phyloP scores from a whole-genome alignment of 306 rosid species.

The Sesbania bispinosa region DNA sequence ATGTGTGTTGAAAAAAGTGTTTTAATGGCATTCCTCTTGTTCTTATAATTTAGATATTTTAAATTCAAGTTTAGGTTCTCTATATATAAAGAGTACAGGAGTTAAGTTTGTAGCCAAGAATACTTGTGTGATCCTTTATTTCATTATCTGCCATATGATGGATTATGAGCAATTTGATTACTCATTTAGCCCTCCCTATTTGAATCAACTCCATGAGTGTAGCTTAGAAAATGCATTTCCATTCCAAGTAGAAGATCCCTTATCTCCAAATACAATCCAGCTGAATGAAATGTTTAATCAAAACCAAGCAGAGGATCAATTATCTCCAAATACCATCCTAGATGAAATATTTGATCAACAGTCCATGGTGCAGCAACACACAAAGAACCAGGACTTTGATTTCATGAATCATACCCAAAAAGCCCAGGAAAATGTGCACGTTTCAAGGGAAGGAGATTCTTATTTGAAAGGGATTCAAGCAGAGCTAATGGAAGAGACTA shows the following conservation, averaged over 20 bases:
- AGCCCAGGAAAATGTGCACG: slow-evolving; percentile 14
- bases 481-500: slow-evolving; percentile 55
- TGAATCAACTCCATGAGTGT: slow-evolving; percentile 30
- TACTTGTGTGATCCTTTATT: background rate
- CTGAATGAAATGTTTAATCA: slow-evolving; percentile 26
- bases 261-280: background rate
- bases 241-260: slow-evolving; percentile 20
- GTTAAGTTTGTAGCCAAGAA: background rate
- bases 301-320: slow-evolving; percentile 26
- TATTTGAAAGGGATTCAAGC: slow-evolving; percentile 47
- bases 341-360: slow-evolving; percentile 31
- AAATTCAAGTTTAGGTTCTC: background rate
- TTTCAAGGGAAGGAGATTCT: slow-evolving; percentile 11
- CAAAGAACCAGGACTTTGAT: slow-evolving; percentile 19
- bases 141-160: slow-evolving; percentile 29
- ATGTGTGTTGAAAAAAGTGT: too few species aligned
- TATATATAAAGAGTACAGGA: slow-evolving; percentile 1
- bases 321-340: slow-evolving; percentile 12
- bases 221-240: slow-evolving; percentile 28
- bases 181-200: slow-evolving; percentile 22
- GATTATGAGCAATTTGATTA: slow-evolving; percentile 32
- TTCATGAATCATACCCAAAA: background rate
- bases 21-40: too few species aligned
- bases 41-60: background rate
- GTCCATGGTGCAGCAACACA: slow-evolving; percentile 25